Conservation (phyloP, 371 early-diverging fungal genomes). For the Lichtheimia ramosa region DNA sequence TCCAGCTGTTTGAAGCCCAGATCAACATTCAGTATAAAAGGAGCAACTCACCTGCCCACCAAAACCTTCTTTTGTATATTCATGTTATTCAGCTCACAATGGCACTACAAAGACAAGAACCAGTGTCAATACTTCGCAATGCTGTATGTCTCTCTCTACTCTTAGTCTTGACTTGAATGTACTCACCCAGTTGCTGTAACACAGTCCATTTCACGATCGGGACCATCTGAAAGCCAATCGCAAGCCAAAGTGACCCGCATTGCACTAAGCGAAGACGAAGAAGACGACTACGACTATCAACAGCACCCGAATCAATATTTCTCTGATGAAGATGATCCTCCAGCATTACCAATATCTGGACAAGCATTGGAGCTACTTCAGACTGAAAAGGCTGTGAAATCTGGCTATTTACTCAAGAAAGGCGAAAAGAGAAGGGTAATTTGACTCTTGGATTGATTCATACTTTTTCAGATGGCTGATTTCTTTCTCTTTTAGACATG, state of each 20-base stretch:
- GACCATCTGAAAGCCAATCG: neutral
- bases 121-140: no score
- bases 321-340: slow-evolving; percentile 56
- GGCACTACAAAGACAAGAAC: no score
- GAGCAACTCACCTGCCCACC: no score
- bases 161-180: no score
- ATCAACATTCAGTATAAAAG: no score
- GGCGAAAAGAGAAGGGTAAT: slow-evolving; percentile 75
- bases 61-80: no score
- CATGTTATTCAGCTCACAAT: no score
- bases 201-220: no score
- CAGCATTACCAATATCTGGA: slow-evolving; percentile 41
- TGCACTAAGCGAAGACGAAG: slow-evolving; percentile 44
- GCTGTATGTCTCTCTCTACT: neutral
- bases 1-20: no score
- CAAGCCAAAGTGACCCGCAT: slow-evolving; percentile 24
- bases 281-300: slow-evolving; percentile 23
- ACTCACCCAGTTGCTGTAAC: no score
- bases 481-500: slow-evolving; percentile 60
- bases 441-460: neutral
- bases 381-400: slow-evolving; percentile 65
- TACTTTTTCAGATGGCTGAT: neutral
- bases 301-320: slow-evolving; percentile 10
- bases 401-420: slow-evolving; percentile 76
- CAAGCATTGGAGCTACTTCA: slow-evolving; percentile 56